Evolutionary conservation across 2,329 filamentous ascomycete genomes (phyloP).

Genomic region (Penicillium vulpinum): DNA sequence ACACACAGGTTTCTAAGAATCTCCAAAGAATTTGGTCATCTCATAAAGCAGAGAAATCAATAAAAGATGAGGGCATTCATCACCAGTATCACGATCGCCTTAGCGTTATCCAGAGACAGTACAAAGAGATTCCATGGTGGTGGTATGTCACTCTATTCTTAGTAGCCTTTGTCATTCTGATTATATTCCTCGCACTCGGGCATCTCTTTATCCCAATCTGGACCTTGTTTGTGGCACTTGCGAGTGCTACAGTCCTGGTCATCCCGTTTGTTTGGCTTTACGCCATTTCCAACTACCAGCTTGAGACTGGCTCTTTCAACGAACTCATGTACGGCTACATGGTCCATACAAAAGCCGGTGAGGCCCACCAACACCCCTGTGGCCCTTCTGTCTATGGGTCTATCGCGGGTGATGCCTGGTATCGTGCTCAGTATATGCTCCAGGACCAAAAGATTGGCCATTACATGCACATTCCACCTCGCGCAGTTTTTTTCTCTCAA

Average conservation of each 20-base stretch:
- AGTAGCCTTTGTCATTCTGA: constrained; percentile 51
- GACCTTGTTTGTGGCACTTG: constrained; percentile 60
- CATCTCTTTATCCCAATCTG: constrained; percentile 60
- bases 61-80: constrained; percentile 45
- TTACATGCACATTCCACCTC: constrained; percentile 63
- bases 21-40: constrained; percentile 47
- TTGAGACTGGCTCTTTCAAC: constrained; percentile 60
- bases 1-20: constrained; percentile 49
- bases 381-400: constrained; percentile 60
- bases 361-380: constrained; percentile 56
- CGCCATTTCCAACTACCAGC: constrained; percentile 57
- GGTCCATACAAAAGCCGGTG: constrained; percentile 51
- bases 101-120: constrained; percentile 59
- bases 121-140: constrained; percentile 60
- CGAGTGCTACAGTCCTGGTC: constrained; percentile 57
- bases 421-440: constrained; percentile 58
- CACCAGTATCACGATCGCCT: constrained; percentile 60
- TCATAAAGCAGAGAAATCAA: constrained; percentile 30
- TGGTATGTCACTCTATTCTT: constrained; percentile 58
- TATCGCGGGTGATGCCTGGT: constrained; percentile 64
- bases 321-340: constrained; percentile 62
- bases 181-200: constrained; percentile 53
- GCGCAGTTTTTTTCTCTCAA: constrained; percentile 61
- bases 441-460: constrained; percentile 66
- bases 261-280: constrained; percentile 62